These are phyloP conservation scores for Trichoderma oligosporum DNA, from an alignment of 2,329 filamentous ascomycete genomes.

Conservation along the genomic window DNA sequence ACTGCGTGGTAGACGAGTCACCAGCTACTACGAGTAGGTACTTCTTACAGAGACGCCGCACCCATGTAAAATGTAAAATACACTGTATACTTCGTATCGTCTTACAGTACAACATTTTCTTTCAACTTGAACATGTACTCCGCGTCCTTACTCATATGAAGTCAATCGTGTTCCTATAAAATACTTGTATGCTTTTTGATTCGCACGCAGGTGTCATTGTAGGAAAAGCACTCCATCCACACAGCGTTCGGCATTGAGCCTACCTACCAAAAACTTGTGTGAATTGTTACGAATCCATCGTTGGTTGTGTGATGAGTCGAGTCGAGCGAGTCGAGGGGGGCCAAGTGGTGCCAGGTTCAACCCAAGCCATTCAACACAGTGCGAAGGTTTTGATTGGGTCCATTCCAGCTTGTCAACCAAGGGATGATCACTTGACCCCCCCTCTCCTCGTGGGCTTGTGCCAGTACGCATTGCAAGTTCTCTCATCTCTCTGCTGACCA, in stretches of 20 bases:
- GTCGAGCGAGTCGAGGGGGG: not conserved
- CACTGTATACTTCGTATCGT: no score
- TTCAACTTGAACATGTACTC: no score
- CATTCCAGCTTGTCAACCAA: constrained; percentile 14
- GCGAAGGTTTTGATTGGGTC: not conserved
- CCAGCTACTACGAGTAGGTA: not conserved
- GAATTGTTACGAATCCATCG: not conserved
- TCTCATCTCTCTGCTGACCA: constrained; percentile 13
- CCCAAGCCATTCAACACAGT: not conserved
- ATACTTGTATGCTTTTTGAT: no score
- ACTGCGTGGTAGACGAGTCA: constrained; percentile 16
- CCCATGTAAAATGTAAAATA: not conserved
- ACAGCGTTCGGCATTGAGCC: no score
- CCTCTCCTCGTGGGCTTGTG: constrained; percentile 14
- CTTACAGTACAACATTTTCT: no score
- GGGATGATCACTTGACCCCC: constrained; percentile 20
- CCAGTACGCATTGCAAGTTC: not conserved
- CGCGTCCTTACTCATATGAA: no score
- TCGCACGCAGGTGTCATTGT: no score
- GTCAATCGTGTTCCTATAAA: no score
- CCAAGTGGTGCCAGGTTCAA: not conserved
- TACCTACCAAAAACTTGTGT: no score
- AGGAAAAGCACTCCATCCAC: no score
- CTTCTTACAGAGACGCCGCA: no score
- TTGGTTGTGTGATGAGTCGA: not conserved